Base-by-base conservation (phyloP, 2,329 filamentous ascomycete species). In the Dactylellina haptotyla region DNA sequence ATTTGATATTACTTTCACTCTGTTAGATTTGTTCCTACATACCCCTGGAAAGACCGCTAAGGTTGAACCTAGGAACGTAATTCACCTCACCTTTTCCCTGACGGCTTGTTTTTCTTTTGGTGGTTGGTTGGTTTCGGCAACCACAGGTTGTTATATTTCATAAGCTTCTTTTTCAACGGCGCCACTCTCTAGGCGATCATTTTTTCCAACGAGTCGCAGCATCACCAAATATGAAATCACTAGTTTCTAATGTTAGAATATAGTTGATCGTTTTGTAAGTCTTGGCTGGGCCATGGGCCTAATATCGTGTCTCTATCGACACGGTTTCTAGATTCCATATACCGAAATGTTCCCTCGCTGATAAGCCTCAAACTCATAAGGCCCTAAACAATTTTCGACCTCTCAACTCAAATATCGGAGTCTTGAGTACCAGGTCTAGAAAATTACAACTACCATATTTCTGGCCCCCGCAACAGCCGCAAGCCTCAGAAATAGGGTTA, bases 161-260 rank as follows among this genome's bases (percentile, higher is more conserved):
- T 65, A 66, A 73, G 69, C 69, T 61, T 73, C 59, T 72, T 48
- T 39, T 64, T 39, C 45, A 53, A 65, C 67, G 63, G 69, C 61
- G 50, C 69, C 61, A 57, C 54, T 51, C n/a, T 54, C 69, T 54
- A 73, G 69, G 53, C 61, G 69, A 73, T 73, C 61, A 62, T 20
- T 18, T 43, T 48, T 45, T 16, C 41, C 54, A 56, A 56, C 54
- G 32, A 51, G 69, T 72, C 61, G 69, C 61, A 65, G 69, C 54
- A 54, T 23, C 54, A 28, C 62, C 28, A 70, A 23, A 61, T 61
- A 54, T 73, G 53, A 54, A 70, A 65, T 66, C 28, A 48, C 12
- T 23, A 25, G 54, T 66, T 73, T 65, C 69, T 73, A 73, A 73
- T 73, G 69, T 66, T 73, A 73, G 69, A 65, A 66, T 57, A 61